phyloP scores from a whole-genome alignment of 2,329 filamentous ascomycete species.

The Penicillium sp. region DNA sequence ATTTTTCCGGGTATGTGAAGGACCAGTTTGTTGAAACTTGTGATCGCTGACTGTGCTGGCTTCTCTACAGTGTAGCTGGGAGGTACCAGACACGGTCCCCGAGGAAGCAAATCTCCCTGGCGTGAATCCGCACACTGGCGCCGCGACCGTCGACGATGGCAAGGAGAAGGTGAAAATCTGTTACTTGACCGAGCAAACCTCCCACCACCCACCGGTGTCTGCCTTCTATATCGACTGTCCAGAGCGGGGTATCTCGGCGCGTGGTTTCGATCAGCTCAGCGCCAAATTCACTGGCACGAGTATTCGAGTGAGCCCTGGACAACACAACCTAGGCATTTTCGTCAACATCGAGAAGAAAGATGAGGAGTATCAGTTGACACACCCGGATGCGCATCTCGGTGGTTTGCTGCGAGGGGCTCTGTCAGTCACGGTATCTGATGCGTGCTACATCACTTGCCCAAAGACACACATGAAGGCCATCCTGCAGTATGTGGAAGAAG shows the following conservation, averaged over 20 bases:
- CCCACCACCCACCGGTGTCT: slow-evolving; percentile 93
- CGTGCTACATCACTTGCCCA: slow-evolving; percentile 82
- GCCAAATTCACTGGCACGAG: slow-evolving; percentile 97
- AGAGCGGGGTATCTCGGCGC: slow-evolving; percentile 77
- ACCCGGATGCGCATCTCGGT: slow-evolving; percentile 87
- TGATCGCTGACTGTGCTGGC: slow-evolving; percentile 1
- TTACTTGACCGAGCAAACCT: slow-evolving; percentile 95
- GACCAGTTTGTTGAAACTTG: no score
- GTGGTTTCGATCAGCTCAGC: slow-evolving; percentile 91
- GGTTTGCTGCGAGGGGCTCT: slow-evolving; percentile 82
- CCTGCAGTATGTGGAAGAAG: slow-evolving; percentile 86
- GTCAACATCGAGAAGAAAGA: slow-evolving; percentile 73
- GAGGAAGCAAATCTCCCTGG: slow-evolving; percentile 46
- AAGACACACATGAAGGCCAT: slow-evolving; percentile 88
- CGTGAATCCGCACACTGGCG: slow-evolving; percentile 28
- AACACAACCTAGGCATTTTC: slow-evolving; percentile 94
- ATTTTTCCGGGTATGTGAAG: slow-evolving; percentile 76
- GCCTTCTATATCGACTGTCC: slow-evolving; percentile 92
- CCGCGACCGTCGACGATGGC: slow-evolving; percentile 27
- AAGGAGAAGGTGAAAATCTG: slow-evolving; percentile 66
- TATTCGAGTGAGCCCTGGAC: slow-evolving; percentile 81
- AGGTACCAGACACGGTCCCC: slow-evolving; percentile 72
- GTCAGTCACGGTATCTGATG: slow-evolving; percentile 82
- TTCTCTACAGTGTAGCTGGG: slow-evolving; percentile 75
- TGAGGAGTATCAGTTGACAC: slow-evolving; percentile 91